phyloP scores from a whole-genome alignment of 192 early-diverging fungal species.

The Gryganskiella cystojenkinii region DNA sequence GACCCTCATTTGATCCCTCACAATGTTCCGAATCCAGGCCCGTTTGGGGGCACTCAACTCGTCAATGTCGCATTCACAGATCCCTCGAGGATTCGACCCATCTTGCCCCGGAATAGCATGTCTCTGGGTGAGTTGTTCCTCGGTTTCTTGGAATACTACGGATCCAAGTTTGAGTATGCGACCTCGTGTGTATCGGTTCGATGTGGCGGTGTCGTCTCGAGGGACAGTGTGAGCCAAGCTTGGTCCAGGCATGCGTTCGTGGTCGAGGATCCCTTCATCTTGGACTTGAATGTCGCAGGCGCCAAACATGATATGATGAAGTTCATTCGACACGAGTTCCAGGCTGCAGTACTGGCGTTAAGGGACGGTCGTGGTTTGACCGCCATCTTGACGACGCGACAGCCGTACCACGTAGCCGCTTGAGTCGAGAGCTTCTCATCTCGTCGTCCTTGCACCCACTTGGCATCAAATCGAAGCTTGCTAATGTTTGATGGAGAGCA shows the following conservation, averaged over 20 bases:
- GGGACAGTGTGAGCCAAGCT: constrained; percentile 5
- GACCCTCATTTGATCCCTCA: constrained; percentile 50
- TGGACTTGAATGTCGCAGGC: constrained; percentile 39
- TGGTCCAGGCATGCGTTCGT: constrained; percentile 38
- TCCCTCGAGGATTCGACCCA: constrained; percentile 37
- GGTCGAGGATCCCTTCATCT: constrained; percentile 43
- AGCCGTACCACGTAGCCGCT: constrained; percentile 16
- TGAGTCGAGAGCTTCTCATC: no score
- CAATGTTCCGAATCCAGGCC: constrained; percentile 40
- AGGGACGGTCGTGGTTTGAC: constrained; percentile 35
- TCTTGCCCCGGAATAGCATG: constrained; percentile 44
- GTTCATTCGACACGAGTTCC: constrained; percentile 46
- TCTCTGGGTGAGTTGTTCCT: constrained; percentile 43
- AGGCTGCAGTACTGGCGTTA: constrained; percentile 41
- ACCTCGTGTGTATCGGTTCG: constrained; percentile 42
- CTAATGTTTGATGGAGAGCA: no score
- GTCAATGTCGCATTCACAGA: constrained; percentile 51
- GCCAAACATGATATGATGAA: constrained; percentile 40
- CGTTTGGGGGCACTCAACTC: constrained; percentile 15
- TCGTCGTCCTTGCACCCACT: no score
- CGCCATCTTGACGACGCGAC: constrained; percentile 31
- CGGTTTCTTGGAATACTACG: constrained; percentile 49
- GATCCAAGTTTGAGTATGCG: constrained; percentile 41
- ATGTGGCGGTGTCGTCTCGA: constrained; percentile 35
- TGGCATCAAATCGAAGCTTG: no score